Conservation (phyloP, 345 rosid genomes). For the Rubroshorea leprosula region DNA sequence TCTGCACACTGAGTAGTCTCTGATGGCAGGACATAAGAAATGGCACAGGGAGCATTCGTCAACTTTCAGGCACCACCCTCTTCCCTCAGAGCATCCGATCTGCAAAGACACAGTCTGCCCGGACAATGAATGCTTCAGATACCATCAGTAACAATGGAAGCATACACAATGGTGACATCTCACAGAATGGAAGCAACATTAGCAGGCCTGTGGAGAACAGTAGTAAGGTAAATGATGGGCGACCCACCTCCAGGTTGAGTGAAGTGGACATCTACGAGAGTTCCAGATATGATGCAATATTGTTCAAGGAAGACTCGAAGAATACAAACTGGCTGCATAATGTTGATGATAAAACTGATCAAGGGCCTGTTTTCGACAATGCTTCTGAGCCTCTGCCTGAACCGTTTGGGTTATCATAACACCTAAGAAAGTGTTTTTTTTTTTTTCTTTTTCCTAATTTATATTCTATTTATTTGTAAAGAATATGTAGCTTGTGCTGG, state of each 20-base stretch:
- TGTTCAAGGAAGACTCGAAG: conserved; percentile 83
- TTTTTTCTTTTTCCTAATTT: neutral
- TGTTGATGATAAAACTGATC: conserved; percentile 76
- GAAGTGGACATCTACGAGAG: conserved; percentile 78
- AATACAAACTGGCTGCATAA: conserved; percentile 93
- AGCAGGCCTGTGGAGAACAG: conserved; percentile 31
- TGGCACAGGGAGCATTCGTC: conserved; percentile 52
- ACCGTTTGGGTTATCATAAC: conserved; percentile 67
- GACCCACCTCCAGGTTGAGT: conserved; percentile 47
- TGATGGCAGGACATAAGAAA: conserved; percentile 76
- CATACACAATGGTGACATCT: conserved; percentile 24
- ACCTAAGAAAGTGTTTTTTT: conserved; percentile 12
- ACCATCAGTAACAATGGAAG: conserved; percentile 36
- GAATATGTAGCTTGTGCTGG: conserved; percentile 5
- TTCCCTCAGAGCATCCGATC: conserved; percentile 93
- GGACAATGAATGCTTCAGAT: conserved; percentile 36
- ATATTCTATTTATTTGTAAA: neutral
- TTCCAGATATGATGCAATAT: conserved; percentile 79
- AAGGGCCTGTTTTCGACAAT: conserved; percentile 59
- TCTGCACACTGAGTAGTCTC: conserved; percentile 11
- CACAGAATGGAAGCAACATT: conserved; percentile 33
- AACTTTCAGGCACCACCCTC: conserved; percentile 63
- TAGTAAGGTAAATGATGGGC: conserved; percentile 35
- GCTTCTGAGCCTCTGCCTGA: conserved; percentile 84
- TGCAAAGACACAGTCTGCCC: conserved; percentile 48